These are phyloP conservation scores for Cicer bijugum DNA, from an alignment of 306 rosid species.

Conservation along the genomic window DNA sequence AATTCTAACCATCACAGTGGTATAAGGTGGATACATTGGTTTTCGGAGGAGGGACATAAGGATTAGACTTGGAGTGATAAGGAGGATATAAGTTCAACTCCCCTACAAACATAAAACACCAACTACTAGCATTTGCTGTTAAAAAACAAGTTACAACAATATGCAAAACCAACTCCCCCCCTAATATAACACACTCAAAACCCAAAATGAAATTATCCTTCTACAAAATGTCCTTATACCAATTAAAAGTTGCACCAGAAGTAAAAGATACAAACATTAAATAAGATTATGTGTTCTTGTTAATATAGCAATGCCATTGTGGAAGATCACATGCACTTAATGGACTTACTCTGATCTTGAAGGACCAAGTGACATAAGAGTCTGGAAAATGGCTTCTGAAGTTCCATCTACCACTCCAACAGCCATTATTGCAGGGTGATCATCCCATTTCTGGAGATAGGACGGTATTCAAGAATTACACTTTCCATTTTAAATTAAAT, in stretches of 20 bases:
- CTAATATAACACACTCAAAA: slow-evolving; percentile 10
- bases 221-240: neutral
- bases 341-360: slow-evolving; percentile 93
- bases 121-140: neutral
- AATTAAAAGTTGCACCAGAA: slow-evolving; percentile 28
- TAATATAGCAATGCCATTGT: slow-evolving; percentile 34
- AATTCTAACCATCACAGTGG: slow-evolving; percentile 8
- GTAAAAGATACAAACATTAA: slow-evolving; percentile 13
- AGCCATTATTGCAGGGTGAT: slow-evolving; percentile 99
- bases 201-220: slow-evolving; percentile 4
- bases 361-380: slow-evolving; percentile 90
- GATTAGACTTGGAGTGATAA: neutral
- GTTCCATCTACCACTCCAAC: slow-evolving; percentile 90
- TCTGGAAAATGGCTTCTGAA: slow-evolving; percentile 89
- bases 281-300: slow-evolving; percentile 31
- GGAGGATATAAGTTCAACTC: neutral
- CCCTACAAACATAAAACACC: neutral
- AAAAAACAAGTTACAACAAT: neutral
- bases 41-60: neutral
- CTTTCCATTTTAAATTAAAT: slow-evolving; percentile 38
- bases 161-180: neutral
- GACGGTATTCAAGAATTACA: slow-evolving; percentile 34
- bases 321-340: slow-evolving; percentile 29
- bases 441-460: slow-evolving; percentile 81
- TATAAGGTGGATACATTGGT: neutral